Evolutionary conservation across 805 yeast genomes (phyloP), one percentile per base, ranked within the genome.

Genomic region (Pichia manshurica): DNA sequence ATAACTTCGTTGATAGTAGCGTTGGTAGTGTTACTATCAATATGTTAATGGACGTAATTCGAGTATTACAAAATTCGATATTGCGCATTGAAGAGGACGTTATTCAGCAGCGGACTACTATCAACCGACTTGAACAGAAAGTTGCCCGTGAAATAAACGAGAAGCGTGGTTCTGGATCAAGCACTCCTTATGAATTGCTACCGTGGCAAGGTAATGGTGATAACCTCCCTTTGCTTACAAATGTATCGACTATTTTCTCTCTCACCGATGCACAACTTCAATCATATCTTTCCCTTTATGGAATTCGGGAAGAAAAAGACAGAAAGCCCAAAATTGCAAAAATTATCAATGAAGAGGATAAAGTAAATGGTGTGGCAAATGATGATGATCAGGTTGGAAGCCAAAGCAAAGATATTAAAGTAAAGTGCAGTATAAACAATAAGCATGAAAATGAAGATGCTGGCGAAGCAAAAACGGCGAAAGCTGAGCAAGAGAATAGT

Each of bases 161-260:
- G 28, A 34, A 49, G n/a, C 48, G 67, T 22, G 68, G 66, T 2
- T 46, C 61, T 12, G 69, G 69, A 3, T 20, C 62, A 19, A 66
- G 63, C 31, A 46, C 47, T n/a, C 56, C 55, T 22, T 65, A 52
- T 53, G 68, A 62, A 34, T 37, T 57, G 4, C 53, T 47, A 17
- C 50, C 50, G 12, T 41, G 21, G 35, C 5, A 28, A 12, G 42
- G 28, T 1, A n/a, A 22, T 28, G 56, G 50, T 36, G 57, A 53
- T 7, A 28, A 53, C 8, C 41, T 61, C 20, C 69, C 69, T 1
- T 43, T 52, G 34, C 42, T 64, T 17, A 42, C 33, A 36, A 61
- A 61, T 47, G 46, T 61, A 7, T 62, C 52, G 41, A 53, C 48
- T 4, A 46, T 64, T 3, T 62, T 63, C 52, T 51, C 51, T 15